Evolutionary conservation across 768 basidiomycete species (phyloP), one percentile per base, ranked within the genome.

Genomic region (Phlebiopsis gigantea): DNA sequence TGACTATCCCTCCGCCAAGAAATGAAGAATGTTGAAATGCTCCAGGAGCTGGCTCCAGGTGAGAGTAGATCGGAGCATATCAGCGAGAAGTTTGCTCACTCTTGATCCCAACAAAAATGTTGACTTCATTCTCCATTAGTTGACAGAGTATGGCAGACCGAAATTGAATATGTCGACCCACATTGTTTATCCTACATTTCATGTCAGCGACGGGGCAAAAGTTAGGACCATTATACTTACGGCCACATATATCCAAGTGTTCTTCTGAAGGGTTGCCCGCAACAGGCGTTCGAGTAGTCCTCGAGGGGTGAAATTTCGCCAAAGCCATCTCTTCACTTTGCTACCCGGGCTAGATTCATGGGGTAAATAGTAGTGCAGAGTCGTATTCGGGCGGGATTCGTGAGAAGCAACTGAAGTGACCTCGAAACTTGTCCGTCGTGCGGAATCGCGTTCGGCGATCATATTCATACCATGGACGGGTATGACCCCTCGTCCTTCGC

Each of bases 241-340:
- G 50, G 81, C 74, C 8, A 83, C 81, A 66, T 85, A 87, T 30
- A 88, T 85, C 85, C 85, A 87, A 2, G 83, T 84, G 66, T 86
- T 82, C 31, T 75, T 71, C 57, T 73, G 71, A 9, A 86, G 72
- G 0, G 83, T 85, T 68, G 83, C 85, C 48, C 81, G 68, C 50
- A 87, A 66, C 47, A 87, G 59, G 52, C 77, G 72, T 51, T 85
- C 79, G 50, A 76, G 71, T 21, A 81, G 65, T 5, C 83, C 83
- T n/a, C 70, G 68, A 6, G 75, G 62, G 8, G 82, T 84, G 48
- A 85, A 76, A 54, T 74, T 68, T 43, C 74, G 72, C 55, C 73
- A 69, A 25, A 82, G 57, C 44, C 66, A 71, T 53, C 72, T 68
- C 45, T 75, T 72, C 65, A 74, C 72, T 71, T 72, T 46, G 66